A percentile compares a stretch with the other conserved stretches of the same genome.
These are phyloP conservation scores for Aspergillus homomorphus DNA, from an alignment of 495 filamentous ascomycete genomes.

Conservation along the genomic window DNA sequence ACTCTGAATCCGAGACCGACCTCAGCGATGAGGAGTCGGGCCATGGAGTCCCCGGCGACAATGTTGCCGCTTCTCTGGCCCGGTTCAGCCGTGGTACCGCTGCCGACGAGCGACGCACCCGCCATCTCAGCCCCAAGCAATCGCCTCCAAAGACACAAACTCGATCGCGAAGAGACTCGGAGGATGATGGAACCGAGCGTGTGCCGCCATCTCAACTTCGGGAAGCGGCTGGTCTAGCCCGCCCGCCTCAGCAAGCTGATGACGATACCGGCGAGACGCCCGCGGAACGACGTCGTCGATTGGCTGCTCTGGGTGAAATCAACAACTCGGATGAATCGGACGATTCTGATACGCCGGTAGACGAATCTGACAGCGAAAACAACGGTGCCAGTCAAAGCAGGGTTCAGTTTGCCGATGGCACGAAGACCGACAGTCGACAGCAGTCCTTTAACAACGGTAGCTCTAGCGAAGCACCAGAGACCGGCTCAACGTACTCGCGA, in stretches of 20 bases:
- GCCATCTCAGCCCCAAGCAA: conserved; percentile 31
- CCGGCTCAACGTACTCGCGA: conserved; percentile 10
- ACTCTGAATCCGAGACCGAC: conserved; percentile 32
- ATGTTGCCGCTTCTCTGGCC: conserved; percentile 45
- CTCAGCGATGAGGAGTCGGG: conserved; percentile 30
- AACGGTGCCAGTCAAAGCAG: conserved; percentile 26
- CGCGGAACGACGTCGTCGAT: conserved; percentile 75
- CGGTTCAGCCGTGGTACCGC: conserved; percentile 41
- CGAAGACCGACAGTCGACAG: conserved; percentile 19
- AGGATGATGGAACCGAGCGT: conserved; percentile 58
- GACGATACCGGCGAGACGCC: conserved; percentile 68
- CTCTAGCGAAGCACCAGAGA: conserved; percentile 14
- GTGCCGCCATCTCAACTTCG: conserved; percentile 45
- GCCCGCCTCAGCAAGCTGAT: conserved; percentile 23
- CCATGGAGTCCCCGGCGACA: conserved; percentile 37
- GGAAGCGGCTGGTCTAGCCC: conserved; percentile 33
- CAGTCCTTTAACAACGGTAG: conserved; percentile 1
- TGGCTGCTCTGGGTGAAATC: conserved; percentile 76
- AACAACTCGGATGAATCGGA: conserved; percentile 61
- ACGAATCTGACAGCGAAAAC: conserved; percentile 34
- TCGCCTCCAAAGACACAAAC: conserved; percentile 22
- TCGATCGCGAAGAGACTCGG: conserved; percentile 46
- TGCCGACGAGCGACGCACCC: conserved; percentile 51
- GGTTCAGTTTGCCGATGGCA: conserved; percentile 34
- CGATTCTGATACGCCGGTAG: conserved; percentile 41